phyloP scores from a whole-genome alignment of 2,329 filamentous ascomycete species.

The Tolypocladium ophioglossoides region DNA sequence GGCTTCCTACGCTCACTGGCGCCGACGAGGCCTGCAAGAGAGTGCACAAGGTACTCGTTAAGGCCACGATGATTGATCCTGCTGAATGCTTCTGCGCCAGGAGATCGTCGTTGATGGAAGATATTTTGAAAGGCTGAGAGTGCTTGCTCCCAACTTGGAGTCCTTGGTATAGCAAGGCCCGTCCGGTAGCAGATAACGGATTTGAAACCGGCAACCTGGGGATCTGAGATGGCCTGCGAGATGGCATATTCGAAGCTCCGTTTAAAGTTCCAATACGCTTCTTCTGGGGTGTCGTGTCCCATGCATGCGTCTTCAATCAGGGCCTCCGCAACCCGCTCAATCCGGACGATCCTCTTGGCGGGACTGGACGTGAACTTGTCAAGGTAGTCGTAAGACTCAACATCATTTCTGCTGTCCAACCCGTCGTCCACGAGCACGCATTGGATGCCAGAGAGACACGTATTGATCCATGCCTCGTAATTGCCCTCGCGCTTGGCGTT shows the following conservation, averaged over 20 bases:
- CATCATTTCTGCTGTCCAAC: constrained; percentile 42
- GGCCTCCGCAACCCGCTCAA: constrained; percentile 60
- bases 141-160: constrained; percentile 30
- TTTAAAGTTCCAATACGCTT: constrained; percentile 23
- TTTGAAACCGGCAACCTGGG: constrained; percentile 69
- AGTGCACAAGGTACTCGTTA: constrained; percentile 60
- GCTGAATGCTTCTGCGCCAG: constrained; percentile 24
- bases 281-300: constrained; percentile 13
- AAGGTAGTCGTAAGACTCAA: constrained; percentile 54
- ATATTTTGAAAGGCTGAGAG: constrained; percentile 28
- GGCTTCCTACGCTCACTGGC: constrained; percentile 48
- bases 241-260: constrained; percentile 34
- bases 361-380: constrained; percentile 51
- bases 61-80: constrained; percentile 52
- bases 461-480: constrained; percentile 46
- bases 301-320: constrained; percentile 40
- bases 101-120: constrained; percentile 11
- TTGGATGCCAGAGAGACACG: constrained; percentile 63
- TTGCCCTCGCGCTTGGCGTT: constrained; percentile 29
- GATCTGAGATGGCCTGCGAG: constrained; percentile 45
- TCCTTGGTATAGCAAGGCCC: constrained; percentile 49
- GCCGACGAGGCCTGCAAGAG: constrained; percentile 48
- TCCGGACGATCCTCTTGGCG: constrained; percentile 65
- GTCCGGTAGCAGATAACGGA: constrained; percentile 74
- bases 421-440: constrained; percentile 72